Conservation (phyloP, 805 yeast genomes). For the Pichia paraexigua region DNA sequence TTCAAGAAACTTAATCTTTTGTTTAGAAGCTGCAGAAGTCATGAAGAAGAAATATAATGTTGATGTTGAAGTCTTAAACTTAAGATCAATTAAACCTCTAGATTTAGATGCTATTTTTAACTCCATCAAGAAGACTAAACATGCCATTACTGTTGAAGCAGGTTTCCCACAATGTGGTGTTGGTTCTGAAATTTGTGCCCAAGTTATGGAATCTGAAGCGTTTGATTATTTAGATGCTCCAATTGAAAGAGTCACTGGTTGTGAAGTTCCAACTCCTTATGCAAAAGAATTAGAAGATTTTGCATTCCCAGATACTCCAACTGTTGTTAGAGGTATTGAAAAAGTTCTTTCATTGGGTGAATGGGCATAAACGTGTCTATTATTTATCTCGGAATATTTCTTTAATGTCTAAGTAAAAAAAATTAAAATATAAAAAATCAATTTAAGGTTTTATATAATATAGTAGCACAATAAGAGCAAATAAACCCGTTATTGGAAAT, state of each 20-base stretch:
- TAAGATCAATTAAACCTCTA: constrained; percentile 95
- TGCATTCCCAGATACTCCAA: constrained; percentile 96
- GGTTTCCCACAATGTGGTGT: constrained; percentile 98
- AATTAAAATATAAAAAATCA: neutral
- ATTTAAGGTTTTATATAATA: neutral
- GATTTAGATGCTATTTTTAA: constrained; percentile 80
- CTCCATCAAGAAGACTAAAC: constrained; percentile 94
- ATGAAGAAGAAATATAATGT: constrained; percentile 82
- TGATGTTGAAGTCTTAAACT: constrained; percentile 86
- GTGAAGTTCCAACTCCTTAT: constrained; percentile 99
- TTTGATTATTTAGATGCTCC: constrained; percentile 98
- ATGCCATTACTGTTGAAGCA: constrained; percentile 91
- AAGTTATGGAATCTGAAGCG: constrained; percentile 96
- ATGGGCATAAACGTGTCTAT: constrained; percentile 19
- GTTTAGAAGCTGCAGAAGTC: constrained; percentile 83
- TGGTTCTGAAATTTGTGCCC: constrained; percentile 97
- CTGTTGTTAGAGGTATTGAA: constrained; percentile 79
- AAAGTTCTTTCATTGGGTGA: constrained; percentile 60
- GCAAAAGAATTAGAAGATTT: constrained; percentile 94
- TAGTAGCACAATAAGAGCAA: neutral
- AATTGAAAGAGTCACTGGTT: constrained; percentile 96
- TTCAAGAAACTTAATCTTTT: constrained; percentile 80
- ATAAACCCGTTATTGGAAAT: neutral
- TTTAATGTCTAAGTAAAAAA: neutral
- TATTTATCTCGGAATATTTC: neutral